These are phyloP conservation scores for Pharus latifolius DNA, from an alignment of 176 grass and related monocot genomes.

Conservation along the genomic window DNA sequence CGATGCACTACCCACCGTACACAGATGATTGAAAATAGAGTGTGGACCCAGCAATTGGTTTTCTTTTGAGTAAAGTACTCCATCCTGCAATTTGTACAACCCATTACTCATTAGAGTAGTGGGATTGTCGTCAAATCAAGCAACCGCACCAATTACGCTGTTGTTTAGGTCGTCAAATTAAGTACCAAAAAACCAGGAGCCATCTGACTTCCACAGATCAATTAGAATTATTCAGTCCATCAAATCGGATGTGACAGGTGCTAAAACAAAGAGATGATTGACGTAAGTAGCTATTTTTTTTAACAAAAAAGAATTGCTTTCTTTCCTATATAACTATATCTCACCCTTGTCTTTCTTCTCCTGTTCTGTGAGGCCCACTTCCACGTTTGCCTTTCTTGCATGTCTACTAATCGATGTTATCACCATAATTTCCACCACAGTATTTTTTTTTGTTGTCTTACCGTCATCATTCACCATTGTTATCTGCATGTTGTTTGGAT, in stretches of 20 bases:
- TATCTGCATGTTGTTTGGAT: too few species aligned
- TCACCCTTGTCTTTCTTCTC: too few species aligned
- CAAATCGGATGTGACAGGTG: slow-evolving; percentile 6
- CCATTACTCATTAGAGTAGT: not conserved
- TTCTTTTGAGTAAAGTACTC: slow-evolving; percentile 2
- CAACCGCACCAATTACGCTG: not conserved
- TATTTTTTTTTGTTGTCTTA: too few species aligned
- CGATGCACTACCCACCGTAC: not conserved
- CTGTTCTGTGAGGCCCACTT: too few species aligned
- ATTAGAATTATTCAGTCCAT: not conserved
- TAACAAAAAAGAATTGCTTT: too few species aligned
- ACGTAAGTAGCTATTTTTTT: too few species aligned
- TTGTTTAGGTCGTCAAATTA: not conserved
- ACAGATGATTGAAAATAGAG: not conserved
- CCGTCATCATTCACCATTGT: too few species aligned
- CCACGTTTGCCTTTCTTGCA: too few species aligned
- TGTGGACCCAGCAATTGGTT: not conserved
- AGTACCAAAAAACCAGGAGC: slow-evolving; percentile 11
- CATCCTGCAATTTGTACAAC: not conserved
- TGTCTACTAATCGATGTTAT: too few species aligned
- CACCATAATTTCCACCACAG: too few species aligned
- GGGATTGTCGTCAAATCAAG: slow-evolving; percentile 7
- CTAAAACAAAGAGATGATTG: too few species aligned
- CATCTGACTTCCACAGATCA: not conserved
- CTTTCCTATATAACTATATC: too few species aligned